These are phyloP conservation scores for Haemoproteus tartakovskyi DNA, from an alignment of 169 alveolate genomes.

Conservation along the genomic window DNA sequence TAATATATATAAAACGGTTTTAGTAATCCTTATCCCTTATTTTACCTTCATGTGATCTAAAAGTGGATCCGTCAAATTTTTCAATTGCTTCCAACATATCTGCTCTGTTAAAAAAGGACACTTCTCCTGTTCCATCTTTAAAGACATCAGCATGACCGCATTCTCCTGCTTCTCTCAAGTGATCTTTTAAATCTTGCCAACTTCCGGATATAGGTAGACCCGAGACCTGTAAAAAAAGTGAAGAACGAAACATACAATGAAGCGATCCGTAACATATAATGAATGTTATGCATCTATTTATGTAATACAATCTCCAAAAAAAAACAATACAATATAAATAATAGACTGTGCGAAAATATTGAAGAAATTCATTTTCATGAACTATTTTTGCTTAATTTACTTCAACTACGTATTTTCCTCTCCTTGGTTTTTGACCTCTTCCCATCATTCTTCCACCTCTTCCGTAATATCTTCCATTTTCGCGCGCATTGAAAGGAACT, in stretches of 20 bases:
- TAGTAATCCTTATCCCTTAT: too few species aligned
- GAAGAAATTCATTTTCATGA: constrained; percentile 64
- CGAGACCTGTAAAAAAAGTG: constrained; percentile 66
- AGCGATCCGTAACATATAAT: too few species aligned
- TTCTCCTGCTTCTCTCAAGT: constrained; percentile 86
- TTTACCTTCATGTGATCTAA: constrained; percentile 85
- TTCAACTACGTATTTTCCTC: constrained; percentile 68
- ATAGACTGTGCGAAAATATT: background rate
- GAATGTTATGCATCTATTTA: too few species aligned
- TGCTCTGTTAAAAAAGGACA: constrained; percentile 78
- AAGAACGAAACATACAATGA: background rate
- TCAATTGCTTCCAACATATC: constrained; percentile 87
- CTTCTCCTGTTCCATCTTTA: constrained; percentile 87
- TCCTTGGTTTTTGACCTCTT: constrained; percentile 41
- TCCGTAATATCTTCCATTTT: constrained; percentile 43
- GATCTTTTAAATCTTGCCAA: constrained; percentile 89
- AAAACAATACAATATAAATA: background rate
- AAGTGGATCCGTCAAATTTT: constrained; percentile 81
- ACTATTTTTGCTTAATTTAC: constrained; percentile 62
- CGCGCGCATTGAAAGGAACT: constrained; percentile 76
- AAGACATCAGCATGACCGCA: constrained; percentile 89
- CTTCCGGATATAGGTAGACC: constrained; percentile 81
- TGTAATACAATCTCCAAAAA: too few species aligned
- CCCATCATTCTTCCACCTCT: constrained; percentile 57
- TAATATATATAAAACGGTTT: too few species aligned